These are phyloP conservation scores for Solanum acaule DNA, from an alignment of 257 asterid genomes.

Conservation along the genomic window DNA sequence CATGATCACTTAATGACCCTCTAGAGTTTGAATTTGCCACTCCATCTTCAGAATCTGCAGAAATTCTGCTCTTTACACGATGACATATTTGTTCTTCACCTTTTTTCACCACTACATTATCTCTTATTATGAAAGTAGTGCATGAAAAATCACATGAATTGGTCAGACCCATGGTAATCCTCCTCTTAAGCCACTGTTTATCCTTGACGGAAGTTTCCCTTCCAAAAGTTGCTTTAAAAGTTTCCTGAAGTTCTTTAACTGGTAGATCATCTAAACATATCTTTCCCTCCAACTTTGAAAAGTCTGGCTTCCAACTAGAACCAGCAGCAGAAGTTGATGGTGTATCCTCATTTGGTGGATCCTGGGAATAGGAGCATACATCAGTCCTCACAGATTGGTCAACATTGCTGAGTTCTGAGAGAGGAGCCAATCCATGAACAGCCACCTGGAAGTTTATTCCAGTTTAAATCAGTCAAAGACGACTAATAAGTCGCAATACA, in stretches of 20 bases:
- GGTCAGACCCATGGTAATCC: constrained; percentile 88
- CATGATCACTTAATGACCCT: constrained; percentile 15
- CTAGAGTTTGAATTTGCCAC: constrained; percentile 20
- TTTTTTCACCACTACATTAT: constrained; percentile 46
- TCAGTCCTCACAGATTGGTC: constrained; percentile 23
- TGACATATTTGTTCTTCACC: constrained; percentile 28
- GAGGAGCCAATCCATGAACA: constrained; percentile 10
- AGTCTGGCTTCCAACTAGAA: constrained; percentile 52
- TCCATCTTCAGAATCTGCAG: constrained; percentile 35
- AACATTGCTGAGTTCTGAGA: constrained; percentile 16
- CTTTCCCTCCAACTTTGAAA: constrained; percentile 78
- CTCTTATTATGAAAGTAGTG: constrained; percentile 48
- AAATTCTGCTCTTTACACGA: constrained; percentile 16
- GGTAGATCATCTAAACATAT: constrained; percentile 63
- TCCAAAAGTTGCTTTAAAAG: constrained; percentile 89
- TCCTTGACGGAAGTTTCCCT: constrained; percentile 93
- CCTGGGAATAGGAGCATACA: constrained; percentile 25
- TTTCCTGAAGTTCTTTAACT: constrained; percentile 89
- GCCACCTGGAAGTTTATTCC: constrained; percentile 32
- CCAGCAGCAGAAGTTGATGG: constrained; percentile 29
- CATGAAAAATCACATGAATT: constrained; percentile 81
- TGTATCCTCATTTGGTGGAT: constrained; percentile 21
- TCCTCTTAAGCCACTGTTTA: constrained; percentile 91
- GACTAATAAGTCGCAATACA: background rate
- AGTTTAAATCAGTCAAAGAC: background rate